Conservation (phyloP, 345 rosid species). For the Heritiera littoralis region DNA sequence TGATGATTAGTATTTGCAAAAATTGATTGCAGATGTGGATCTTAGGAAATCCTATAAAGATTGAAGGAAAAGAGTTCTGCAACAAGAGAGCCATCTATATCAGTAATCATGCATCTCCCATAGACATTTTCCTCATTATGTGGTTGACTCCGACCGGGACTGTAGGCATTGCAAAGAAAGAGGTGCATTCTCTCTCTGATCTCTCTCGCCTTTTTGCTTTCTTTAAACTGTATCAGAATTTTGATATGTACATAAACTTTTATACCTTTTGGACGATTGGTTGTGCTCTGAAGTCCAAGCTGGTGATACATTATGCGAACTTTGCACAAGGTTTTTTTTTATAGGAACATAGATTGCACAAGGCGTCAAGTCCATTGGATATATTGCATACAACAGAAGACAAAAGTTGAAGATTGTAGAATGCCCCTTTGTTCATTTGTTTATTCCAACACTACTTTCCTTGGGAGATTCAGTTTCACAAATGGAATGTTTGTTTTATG, state of each 20-base stretch:
- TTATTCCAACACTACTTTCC: too few relatives aligned
- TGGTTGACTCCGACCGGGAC: constrained; percentile 61
- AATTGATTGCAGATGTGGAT: constrained; percentile 59
- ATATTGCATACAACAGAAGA: too few relatives aligned
- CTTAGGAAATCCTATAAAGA: constrained; percentile 51
- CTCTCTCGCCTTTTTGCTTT: not conserved
- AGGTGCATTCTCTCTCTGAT: constrained; percentile 30
- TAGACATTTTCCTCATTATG: constrained; percentile 54
- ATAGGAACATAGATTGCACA: not conserved
- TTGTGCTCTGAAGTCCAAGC: not conserved
- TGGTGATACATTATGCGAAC: not conserved
- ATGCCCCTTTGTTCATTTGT: not conserved
- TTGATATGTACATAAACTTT: not conserved
- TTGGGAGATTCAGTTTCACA: not conserved
- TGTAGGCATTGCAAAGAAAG: constrained; percentile 60
- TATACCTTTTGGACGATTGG: not conserved
- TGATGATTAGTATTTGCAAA: not conserved
- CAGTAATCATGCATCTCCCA: constrained; percentile 61
- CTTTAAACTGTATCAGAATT: not conserved
- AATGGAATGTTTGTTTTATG: not conserved
- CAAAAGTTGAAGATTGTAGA: too few relatives aligned
- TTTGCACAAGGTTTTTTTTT: not conserved
- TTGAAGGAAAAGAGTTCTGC: constrained; percentile 49
- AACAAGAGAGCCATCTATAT: constrained; percentile 53
- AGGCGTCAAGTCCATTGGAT: not conserved